Evolutionary conservation across 192 early-diverging fungal genomes (phyloP).

Genomic region (Podila horticola): DNA sequence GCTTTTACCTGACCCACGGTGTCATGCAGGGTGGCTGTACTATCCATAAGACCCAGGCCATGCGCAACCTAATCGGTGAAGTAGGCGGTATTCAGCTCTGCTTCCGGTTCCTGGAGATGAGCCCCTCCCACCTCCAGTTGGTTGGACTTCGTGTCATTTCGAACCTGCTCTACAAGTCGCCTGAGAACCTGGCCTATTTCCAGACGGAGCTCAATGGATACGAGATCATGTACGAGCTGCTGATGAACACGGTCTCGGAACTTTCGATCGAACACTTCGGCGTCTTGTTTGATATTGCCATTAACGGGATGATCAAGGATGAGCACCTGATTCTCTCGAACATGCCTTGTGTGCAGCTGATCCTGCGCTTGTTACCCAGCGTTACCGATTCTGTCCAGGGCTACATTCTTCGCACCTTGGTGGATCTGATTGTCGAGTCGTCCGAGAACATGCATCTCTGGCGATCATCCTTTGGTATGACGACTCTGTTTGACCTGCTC

Average conservation of each 20-base stretch:
- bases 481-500: slow-evolving; percentile 46
- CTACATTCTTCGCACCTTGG: slow-evolving; percentile 49
- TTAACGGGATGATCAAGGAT: slow-evolving; percentile 54
- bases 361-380: slow-evolving; percentile 33
- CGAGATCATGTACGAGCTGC: slow-evolving; percentile 35
- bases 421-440: slow-evolving; percentile 52
- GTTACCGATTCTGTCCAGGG: slow-evolving; percentile 46
- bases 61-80: slow-evolving; percentile 47
- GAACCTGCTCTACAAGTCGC: slow-evolving; percentile 53
- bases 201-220: slow-evolving; percentile 51
- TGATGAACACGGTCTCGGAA: slow-evolving; percentile 29
- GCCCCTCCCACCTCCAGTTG: slow-evolving; percentile 42
- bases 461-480: slow-evolving; percentile 37
- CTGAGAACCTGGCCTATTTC: slow-evolving; percentile 51
- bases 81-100: slow-evolving; percentile 47
- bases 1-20: slow-evolving; percentile 11
- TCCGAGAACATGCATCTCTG: slow-evolving; percentile 50
- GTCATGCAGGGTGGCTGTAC: slow-evolving; percentile 46
- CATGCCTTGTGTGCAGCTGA: slow-evolving; percentile 42
- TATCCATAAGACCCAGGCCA: slow-evolving; percentile 48
- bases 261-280: slow-evolving; percentile 48
- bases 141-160: slow-evolving; percentile 53
- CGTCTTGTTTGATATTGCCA: slow-evolving; percentile 52
- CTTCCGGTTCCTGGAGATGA: slow-evolving; percentile 52
- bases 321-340: slow-evolving; percentile 50